Base-by-base conservation (phyloP, 345 rosid genomes). In the Lumnitzera littorea region DNA sequence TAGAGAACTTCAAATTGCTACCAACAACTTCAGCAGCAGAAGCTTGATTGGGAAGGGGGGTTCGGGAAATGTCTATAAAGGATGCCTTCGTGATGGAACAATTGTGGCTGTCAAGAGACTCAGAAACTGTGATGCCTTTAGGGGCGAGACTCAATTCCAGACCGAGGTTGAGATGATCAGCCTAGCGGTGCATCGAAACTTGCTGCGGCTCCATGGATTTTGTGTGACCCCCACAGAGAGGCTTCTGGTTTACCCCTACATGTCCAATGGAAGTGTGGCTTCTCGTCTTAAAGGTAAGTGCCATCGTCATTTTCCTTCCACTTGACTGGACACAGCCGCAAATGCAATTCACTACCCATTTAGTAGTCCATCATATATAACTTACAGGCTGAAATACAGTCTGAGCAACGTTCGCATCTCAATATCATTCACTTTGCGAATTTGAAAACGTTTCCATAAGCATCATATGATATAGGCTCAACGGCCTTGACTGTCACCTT, bases 251-350 rank as follows among this genome's bases (percentile, higher is more conserved):
- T 94, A 94, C 74, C 99, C 99, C 25, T 90, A 84, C 80, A 94
- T 90, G 97, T 85, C 99, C 36, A 90, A 94, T 67, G 97, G 99
- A 23, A 94, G 97, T 43, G 97, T 94, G 5, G 91, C 96, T 70
- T 79, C 79, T 56, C 96, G 97, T 64, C 96, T 94, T 62, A 90
- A 79, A 78, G 91, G 97, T 90, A 78, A 60, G n/a, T 50, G 52
- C 52, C 52, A 7, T 50, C 52, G 13, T 36, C 43, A 36, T 7
- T 36, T 7, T 36, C 43, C 43, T 36, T 36, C 20, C 20, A 20
- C 36, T 29, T 29, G 36, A 3, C 36, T 0, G 7, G 3, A 36
- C 1, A 36, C 43, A 36, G 43, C 7, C 7, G 43, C 43, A 1
- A 9, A 36, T 36, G 31, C 5, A 36, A 1, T 36, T 7, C 43